Conservation (phyloP, 129 eudicot genomes). For the Rutidosis leptorrhynchoides region DNA sequence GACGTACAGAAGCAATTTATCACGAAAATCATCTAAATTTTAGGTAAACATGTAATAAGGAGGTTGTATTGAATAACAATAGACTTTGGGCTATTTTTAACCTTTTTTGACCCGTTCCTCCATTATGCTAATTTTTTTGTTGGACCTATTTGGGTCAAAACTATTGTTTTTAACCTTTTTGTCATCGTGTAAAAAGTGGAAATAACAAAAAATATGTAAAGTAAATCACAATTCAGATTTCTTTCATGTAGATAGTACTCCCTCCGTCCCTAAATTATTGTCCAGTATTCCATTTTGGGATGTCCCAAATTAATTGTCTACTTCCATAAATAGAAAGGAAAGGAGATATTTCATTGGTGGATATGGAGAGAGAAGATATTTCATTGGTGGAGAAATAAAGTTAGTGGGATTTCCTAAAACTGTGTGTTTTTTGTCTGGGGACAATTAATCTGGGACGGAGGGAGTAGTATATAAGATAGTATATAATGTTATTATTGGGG, state of each 20-base stretch:
- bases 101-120: not conserved
- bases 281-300: too few relatives aligned
- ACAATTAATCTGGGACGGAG: too few relatives aligned
- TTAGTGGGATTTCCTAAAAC: too few relatives aligned
- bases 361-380: too few relatives aligned
- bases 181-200: not conserved
- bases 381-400: too few relatives aligned
- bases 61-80: not conserved
- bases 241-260: slow-evolving; percentile 9
- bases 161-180: too few relatives aligned
- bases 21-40: not conserved
- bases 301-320: too few relatives aligned
- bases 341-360: too few relatives aligned
- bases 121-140: not conserved
- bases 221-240: not conserved
- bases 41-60: not conserved
- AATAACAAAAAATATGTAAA: not conserved
- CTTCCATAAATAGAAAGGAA: too few relatives aligned
- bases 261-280: too few relatives aligned
- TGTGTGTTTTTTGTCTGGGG: too few relatives aligned
- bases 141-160: not conserved
- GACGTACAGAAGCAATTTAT: not conserved
- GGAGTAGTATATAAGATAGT: too few relatives aligned
- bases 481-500: not conserved
- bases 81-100: not conserved